Percentiles rank a stretch among this genome's conserved stretches.
Evolutionary conservation across 2,329 filamentous ascomycete genomes (phyloP).

Genomic region (Fusarium kyushuense): DNA sequence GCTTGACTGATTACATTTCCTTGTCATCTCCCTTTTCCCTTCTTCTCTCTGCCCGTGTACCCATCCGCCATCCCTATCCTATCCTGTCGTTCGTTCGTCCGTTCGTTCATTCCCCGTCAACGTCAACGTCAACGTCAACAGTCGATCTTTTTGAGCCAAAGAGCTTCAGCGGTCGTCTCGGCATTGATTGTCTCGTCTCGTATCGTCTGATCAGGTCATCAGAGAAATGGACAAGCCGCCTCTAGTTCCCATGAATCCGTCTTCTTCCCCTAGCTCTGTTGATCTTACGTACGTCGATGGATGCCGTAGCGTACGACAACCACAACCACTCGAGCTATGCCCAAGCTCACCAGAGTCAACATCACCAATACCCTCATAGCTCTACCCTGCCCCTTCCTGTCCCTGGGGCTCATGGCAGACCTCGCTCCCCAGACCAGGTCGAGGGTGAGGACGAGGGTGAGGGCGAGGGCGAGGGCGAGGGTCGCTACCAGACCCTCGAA

Average conservation of each 20-base stretch:
- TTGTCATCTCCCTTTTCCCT: constrained; percentile 29
- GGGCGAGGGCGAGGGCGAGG: constrained; percentile 26
- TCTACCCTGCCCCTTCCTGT: constrained; percentile 30
- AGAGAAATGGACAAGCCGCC: constrained; percentile 38
- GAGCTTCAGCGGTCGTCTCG: constrained; percentile 33
- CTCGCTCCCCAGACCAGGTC: constrained; percentile 8
- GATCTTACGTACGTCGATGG: constrained; percentile 37
- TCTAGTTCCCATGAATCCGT: constrained; percentile 36
- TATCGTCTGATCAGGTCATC: constrained; percentile 24
- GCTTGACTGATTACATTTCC: constrained; percentile 21
- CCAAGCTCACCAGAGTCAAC: constrained; percentile 19
- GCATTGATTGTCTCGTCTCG: constrained; percentile 21
- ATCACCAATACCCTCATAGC: constrained; percentile 18
- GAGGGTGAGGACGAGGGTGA: constrained; percentile 22
- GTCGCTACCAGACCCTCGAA: constrained; percentile 26
- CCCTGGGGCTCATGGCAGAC: constrained; percentile 33
- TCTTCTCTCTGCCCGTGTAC: constrained; percentile 7
- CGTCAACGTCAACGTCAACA: background rate
- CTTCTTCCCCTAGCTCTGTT: constrained; percentile 32
- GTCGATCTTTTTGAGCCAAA: constrained; percentile 19
- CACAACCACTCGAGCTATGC: constrained; percentile 30
- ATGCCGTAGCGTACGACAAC: constrained; percentile 37
- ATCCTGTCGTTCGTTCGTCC: background rate
- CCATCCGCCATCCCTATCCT: constrained; percentile 1
- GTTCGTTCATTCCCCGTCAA: constrained; percentile 2